Base-by-base conservation (phyloP, 345 rosid species). In the Theobroma cacao region DNA sequence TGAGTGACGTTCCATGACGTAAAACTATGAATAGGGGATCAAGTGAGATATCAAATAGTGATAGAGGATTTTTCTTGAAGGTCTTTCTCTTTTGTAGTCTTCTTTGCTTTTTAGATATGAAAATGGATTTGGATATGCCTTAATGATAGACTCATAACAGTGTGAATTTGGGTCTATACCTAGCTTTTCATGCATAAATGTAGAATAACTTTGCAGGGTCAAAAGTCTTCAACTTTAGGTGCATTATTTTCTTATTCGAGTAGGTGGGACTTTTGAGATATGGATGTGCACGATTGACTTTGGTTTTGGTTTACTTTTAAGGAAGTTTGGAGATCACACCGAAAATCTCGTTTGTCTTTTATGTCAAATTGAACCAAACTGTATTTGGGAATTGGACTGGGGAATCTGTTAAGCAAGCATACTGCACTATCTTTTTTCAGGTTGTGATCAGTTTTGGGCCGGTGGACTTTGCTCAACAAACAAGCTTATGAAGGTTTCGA, bases 251-350 rank as follows among this genome's bases (percentile, higher is more conserved):
- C 17, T 20, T 50, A 71, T 18, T 33, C 1, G 61, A 71, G 43
- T 50, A 31, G 75, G 61, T 50, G 60, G 43, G 28, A 71, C 28
- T 31, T 50, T 50, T 31, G 61, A 71, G 22, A 31, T 31, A 71
- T 50, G 75, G 61, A 11, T 28, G 45, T 20, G 60, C 58, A 20
- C 20, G 58, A 50, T 71, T 71, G 75, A 71, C 61, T 69, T 43
- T 45, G n/a, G 14, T 26, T 66, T 28, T 28, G 36, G 22, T 45
- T 45, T 45, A 26, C 11, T 31, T 48, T 30, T 14, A 61, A 60
- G 64, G 3, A 15, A 62, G 41, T 28, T 30, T 48, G 18, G 59
- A 70, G 74, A 70, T 18, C 40, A 62, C 67, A 31, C 59, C 41
- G 14, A 18, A 14, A 48, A 18, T 70, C 59, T 18, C 17, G 1